phyloP scores from a whole-genome alignment of 345 rosid genomes.

The Trapa incisa region DNA sequence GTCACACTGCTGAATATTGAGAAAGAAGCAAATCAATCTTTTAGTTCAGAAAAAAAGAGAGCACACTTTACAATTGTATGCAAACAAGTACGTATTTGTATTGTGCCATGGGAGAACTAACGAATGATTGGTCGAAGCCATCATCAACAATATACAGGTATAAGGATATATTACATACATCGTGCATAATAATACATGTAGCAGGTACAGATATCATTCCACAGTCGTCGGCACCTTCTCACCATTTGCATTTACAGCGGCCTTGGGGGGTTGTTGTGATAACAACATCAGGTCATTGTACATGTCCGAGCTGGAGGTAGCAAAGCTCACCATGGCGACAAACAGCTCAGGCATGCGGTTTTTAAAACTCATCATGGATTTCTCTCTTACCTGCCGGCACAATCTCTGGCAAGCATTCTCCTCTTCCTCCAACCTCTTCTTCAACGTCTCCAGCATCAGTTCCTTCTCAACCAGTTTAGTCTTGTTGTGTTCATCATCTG shows the following conservation, averaged over 20 bases:
- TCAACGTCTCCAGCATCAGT: constrained; percentile 27
- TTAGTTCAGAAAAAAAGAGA: no score
- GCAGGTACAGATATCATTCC: not conserved
- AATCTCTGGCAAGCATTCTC: constrained; percentile 40
- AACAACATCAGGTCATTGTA: constrained; percentile 22
- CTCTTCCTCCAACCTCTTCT: constrained; percentile 54
- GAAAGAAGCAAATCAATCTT: not conserved
- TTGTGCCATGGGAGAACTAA: not conserved
- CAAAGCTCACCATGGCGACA: constrained; percentile 34
- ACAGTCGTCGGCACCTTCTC: not conserved
- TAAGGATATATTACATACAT: not conserved
- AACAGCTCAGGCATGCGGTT: constrained; percentile 71
- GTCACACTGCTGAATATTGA: no score
- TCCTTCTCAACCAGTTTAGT: constrained; percentile 43
- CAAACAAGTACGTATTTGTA: not conserved
- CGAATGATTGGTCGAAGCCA: not conserved
- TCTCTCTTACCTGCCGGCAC: constrained; percentile 72
- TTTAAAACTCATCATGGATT: constrained; percentile 55
- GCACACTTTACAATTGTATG: not conserved
- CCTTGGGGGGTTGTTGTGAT: not conserved
- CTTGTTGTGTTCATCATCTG: constrained; percentile 23
- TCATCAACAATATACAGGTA: not conserved
- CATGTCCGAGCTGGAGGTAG: constrained; percentile 41
- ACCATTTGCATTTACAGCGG: not conserved
- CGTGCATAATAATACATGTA: not conserved